phyloP scores from a whole-genome alignment of 2,329 filamentous ascomycete species.

The Dendrostoma leiphaemia region DNA sequence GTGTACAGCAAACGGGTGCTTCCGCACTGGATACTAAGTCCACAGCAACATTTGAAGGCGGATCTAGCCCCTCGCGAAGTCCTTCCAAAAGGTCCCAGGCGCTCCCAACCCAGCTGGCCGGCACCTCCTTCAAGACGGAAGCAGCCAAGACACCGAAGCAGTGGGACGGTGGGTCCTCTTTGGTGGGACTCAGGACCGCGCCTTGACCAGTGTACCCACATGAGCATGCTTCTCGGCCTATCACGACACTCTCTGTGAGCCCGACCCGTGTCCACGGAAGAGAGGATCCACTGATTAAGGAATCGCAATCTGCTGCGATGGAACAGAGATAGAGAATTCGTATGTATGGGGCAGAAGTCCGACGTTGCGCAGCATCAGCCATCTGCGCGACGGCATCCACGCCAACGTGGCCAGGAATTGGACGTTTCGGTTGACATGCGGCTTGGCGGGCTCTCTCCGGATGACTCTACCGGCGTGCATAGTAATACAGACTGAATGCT shows the following conservation, averaged over 20 bases:
- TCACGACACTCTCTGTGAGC: background rate
- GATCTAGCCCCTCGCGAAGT: too few species aligned
- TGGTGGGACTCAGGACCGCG: background rate
- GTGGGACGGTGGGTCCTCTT: background rate
- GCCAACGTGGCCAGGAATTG: background rate
- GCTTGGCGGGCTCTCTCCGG: background rate
- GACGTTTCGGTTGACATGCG: background rate
- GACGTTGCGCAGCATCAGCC: background rate
- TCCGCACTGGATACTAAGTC: too few species aligned
- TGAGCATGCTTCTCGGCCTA: background rate
- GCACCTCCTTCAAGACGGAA: background rate
- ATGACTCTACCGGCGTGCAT: background rate
- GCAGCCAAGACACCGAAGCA: background rate
- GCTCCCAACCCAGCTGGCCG: background rate
- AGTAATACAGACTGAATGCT: too few species aligned
- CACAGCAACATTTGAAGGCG: too few species aligned
- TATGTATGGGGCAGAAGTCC: too few species aligned
- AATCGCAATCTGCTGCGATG: background rate
- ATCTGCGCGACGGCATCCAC: too few species aligned
- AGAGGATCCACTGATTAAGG: background rate
- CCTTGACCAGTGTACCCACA: background rate
- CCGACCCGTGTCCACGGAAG: background rate
- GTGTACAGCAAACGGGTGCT: too few species aligned
- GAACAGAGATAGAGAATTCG: background rate
- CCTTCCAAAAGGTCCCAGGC: too few species aligned